Base-by-base conservation (phyloP, 495 filamentous ascomycete genomes). In the Penicillium manginii region DNA sequence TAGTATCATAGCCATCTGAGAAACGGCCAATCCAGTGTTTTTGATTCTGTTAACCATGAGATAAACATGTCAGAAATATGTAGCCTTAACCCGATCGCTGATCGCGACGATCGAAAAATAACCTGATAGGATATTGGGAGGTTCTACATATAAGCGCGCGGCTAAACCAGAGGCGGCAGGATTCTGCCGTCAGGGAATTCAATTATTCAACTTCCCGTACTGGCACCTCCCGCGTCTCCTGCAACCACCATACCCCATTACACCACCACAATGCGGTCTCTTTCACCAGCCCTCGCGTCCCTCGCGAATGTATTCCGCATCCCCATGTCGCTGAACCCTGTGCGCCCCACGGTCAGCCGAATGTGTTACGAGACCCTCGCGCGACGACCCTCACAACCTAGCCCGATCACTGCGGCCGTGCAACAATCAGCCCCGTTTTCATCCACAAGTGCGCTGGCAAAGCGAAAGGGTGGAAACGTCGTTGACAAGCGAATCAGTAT, bases 401-500 rank as follows among this genome's bases (percentile, higher is more conserved):
- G 67, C 22, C 61, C 69, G 29, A 60, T 68, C 55, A 68, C 67
- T 50, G 61, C 65, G 26, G 67, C 69, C 61, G 58, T 70, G 50
- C 71, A 73, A 64, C 71, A 73, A 63, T 63, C 67, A 37, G 59
- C 69, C 1, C 58, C 70, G 10, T 83, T 83, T 65, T 81, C 79
- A 10, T 79, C 79, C 5, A 77, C 78, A 32, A 63, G 67, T 43
- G 52, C 73, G 31, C 54, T 75, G 37, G 64, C 68, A 33, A 76
- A 77, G 50, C 67, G 74, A 48, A 72, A 74, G 53, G 55, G 48
- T 11, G 60, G 62, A 12, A 46, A 65, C 14, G 56, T 52, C 2
- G 61, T 59, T 37, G 76, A 81, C 48, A 69, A 70, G 52, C 67
- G 79, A 68, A 76, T 85, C 52, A 84, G 83, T 85, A 73, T 39